A percentile compares a stretch with the other conserved stretches of the same genome.
These are phyloP conservation scores for Vanilla planifolia DNA, from an alignment of 106 monocot genomes.

Conservation along the genomic window DNA sequence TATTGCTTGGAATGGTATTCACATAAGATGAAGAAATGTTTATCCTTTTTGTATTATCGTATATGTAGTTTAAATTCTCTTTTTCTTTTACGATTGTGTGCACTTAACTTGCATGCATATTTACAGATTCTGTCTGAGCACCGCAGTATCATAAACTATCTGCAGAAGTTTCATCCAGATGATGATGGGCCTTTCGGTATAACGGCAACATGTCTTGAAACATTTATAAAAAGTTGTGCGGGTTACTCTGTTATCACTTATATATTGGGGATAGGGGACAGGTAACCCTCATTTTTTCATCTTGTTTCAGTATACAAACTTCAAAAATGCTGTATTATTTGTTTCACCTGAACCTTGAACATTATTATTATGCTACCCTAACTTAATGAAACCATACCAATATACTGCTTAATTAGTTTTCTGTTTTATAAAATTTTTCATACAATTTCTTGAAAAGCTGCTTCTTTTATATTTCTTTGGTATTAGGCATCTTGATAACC, in stretches of 20 bases:
- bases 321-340: too few species aligned
- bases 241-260: constrained; percentile 99
- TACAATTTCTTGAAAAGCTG: too few species aligned
- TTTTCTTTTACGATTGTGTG: not conserved
- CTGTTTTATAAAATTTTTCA: too few species aligned
- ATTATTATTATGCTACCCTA: too few species aligned
- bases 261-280: constrained; percentile 94
- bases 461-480: not conserved
- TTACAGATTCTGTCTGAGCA: constrained; percentile 86
- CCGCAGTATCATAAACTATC: constrained; percentile 75
- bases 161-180: constrained; percentile 91
- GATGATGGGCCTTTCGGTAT: constrained; percentile 97
- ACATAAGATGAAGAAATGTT: not conserved
- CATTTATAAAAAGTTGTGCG: constrained; percentile 98
- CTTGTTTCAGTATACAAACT: too few species aligned
- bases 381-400: too few species aligned
- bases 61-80: not conserved
- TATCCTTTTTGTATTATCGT: not conserved
- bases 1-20: too few species aligned
- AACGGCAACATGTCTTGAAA: constrained; percentile 89
- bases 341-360: too few species aligned
- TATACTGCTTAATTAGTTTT: too few species aligned
- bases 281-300: constrained; percentile 29
- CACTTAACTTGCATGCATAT: constrained; percentile 11
- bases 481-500: constrained; percentile 94